Conservation (phyloP, 148 eudicot species). For the Rhododendron ovatum region DNA sequence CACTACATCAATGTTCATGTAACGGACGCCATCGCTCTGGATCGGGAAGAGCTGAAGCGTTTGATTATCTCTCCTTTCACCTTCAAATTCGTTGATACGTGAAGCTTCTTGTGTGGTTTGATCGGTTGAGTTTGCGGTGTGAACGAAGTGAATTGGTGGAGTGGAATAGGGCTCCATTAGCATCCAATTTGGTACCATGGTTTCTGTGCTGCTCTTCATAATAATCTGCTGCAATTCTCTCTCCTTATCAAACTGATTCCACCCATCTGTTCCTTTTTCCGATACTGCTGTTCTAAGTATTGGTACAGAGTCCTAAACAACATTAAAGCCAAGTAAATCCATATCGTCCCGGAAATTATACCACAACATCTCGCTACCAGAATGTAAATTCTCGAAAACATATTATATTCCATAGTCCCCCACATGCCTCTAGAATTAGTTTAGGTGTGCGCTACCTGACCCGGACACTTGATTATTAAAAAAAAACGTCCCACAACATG, state of each 20-base stretch:
- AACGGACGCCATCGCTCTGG: background rate
- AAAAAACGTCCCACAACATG: too few relatives aligned
- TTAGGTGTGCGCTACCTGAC: too few relatives aligned
- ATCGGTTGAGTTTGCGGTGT: background rate
- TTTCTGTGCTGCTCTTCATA: background rate
- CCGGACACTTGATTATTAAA: too few relatives aligned
- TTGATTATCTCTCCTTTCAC: conserved; percentile 4
- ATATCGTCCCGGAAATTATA: conserved; percentile 14
- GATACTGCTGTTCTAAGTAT: conserved; percentile 19
- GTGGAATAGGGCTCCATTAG: background rate
- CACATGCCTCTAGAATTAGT: background rate
- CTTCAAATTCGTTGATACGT: background rate
- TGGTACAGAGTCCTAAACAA: conserved; percentile 14
- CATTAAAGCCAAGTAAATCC: background rate
- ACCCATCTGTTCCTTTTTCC: conserved; percentile 4
- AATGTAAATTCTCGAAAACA: too few relatives aligned
- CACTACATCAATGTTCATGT: background rate
- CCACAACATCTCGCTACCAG: background rate
- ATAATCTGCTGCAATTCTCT: conserved; percentile 4
- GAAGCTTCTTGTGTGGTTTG: background rate
- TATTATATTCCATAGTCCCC: background rate
- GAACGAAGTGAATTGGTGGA: background rate
- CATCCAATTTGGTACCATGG: conserved; percentile 1
- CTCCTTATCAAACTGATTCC: background rate
- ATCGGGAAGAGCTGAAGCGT: conserved; percentile 32